Evolutionary conservation across 768 basidiomycete species (phyloP).

Genomic region (Lactarius indigo): DNA sequence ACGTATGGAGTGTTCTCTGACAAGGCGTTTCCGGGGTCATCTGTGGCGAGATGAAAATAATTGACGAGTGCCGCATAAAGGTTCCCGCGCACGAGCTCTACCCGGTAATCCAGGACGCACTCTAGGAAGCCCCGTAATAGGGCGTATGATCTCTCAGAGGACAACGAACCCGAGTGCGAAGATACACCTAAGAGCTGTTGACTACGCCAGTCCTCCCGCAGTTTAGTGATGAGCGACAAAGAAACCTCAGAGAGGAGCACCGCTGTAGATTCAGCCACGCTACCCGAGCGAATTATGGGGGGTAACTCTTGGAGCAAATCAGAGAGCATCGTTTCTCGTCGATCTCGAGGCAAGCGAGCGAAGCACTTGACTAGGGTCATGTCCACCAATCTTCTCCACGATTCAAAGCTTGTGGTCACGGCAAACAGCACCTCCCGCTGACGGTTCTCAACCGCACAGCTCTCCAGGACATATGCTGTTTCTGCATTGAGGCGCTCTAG

Average conservation of each 20-base stretch:
- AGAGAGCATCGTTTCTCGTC: conserved; percentile 84
- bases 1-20: conserved; percentile 1
- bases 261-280: conserved; percentile 67
- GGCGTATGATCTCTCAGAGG: conserved; percentile 72
- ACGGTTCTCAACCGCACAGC: conserved; percentile 85
- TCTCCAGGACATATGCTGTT: conserved; percentile 72
- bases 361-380: conserved; percentile 86
- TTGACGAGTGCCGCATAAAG: conserved; percentile 91
- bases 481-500: conserved; percentile 66
- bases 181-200: conserved; percentile 68
- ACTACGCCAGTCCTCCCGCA: conserved; percentile 78
- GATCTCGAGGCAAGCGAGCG: conserved; percentile 73
- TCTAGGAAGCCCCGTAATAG: conserved; percentile 74
- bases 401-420: conserved; percentile 63
- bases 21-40: conserved; percentile 22
- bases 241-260: conserved; percentile 82
- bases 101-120: conserved; percentile 69
- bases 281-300: conserved; percentile 56
- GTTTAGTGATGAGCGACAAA: conserved; percentile 77
- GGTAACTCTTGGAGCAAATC: conserved; percentile 86
- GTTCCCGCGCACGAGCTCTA: conserved; percentile 89
- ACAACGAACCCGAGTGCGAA: conserved; percentile 62
- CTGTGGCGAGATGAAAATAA: conserved; percentile 70
- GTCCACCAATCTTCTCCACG: conserved; percentile 85
- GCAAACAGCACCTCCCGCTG: conserved; percentile 76